phyloP scores from a whole-genome alignment of 2,329 filamentous ascomycete genomes.

The Westerdykella ornata region DNA sequence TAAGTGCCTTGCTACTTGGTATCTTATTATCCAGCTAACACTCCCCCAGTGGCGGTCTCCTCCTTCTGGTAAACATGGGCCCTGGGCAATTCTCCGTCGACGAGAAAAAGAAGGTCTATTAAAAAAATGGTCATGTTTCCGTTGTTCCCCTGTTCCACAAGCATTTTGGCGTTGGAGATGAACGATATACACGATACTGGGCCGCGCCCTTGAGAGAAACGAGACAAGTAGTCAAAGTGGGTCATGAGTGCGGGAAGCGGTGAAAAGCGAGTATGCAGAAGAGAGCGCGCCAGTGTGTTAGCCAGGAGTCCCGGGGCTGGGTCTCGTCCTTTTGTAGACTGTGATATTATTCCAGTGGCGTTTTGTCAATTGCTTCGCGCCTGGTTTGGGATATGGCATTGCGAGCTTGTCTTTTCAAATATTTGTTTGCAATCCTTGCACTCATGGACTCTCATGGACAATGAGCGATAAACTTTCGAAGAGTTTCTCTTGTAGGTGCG shows the following conservation, averaged over 20 bases:
- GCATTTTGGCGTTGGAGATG: conserved; percentile 12
- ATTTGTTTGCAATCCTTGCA: no score
- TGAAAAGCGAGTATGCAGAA: no score
- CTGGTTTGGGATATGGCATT: no score
- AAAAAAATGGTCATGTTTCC: conserved; percentile 21
- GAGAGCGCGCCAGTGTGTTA: conserved; percentile 1
- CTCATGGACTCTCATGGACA: no score
- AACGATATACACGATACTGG: conserved; percentile 20
- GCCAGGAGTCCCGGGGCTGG: conserved; percentile 14
- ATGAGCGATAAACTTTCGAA: no score
- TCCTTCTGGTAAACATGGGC: conserved; percentile 97
- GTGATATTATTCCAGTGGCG: conserved; percentile 17
- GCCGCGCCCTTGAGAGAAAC: not conserved
- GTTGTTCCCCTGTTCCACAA: conserved; percentile 13
- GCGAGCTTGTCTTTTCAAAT: no score
- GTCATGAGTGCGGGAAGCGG: conserved; percentile 8
- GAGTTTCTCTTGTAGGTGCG: no score
- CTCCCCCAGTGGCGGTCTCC: conserved; percentile 64
- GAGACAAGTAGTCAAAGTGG: no score
- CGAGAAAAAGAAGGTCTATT: conserved; percentile 99
- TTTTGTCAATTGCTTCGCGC: conserved; percentile 5
- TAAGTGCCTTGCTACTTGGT: conserved; percentile 39
- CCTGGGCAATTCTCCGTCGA: conserved; percentile 97
- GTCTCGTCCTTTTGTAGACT: conserved; percentile 22
- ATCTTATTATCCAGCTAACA: conserved; percentile 12